Evolutionary conservation across 805 yeast species (phyloP), one percentile per base, ranked within the genome.

Genomic region (Cyberlindnera mycetangii): DNA sequence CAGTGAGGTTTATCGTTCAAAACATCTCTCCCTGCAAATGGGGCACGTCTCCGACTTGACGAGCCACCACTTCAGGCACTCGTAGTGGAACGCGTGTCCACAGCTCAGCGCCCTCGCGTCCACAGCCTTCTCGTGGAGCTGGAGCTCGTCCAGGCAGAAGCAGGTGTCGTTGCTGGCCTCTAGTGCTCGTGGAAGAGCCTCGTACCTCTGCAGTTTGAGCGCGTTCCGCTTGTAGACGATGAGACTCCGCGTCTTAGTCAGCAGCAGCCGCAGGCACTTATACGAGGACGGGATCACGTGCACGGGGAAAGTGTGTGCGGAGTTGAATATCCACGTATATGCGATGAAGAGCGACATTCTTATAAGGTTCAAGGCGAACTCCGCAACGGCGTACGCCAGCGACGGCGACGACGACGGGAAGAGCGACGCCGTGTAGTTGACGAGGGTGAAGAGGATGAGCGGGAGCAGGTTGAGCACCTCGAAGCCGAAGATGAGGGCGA

Each of bases 51-150:
- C 47, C 2, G 58, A 51, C 20, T 49, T 53, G 6, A 53, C 46
- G 22, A 57, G 31, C 61, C 61, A 57, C 45, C 52, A 44, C 33
- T 54, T 54, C 27, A 57, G 34, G 21, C 61, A 57, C 0, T 51
- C 54, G 24, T 25, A 50, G 31, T 57, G 61, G 52, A 55, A 57
- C 0, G 48, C 32, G 20, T 57, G 61, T 2, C 33, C 28, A 32
- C 61, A 56, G 4, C 27, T 15, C 7, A 56, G 34, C 3, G 22
- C 32, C 28, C 49, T 47, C 3, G 42, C 15, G 32, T 54, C 57
- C 11, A 31, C 35, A 30, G 31, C n/a, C 3, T 30, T 19, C 18
- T 17, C 16, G 2, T 19, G 31, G 9, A 22, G 15, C 4, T 42
- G 22, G 3, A 36, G 17, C 20, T 32, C 37, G 19, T 50, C 54